Conservation (phyloP, 2,329 filamentous ascomycete species). For the Microdochium bolleyi region DNA sequence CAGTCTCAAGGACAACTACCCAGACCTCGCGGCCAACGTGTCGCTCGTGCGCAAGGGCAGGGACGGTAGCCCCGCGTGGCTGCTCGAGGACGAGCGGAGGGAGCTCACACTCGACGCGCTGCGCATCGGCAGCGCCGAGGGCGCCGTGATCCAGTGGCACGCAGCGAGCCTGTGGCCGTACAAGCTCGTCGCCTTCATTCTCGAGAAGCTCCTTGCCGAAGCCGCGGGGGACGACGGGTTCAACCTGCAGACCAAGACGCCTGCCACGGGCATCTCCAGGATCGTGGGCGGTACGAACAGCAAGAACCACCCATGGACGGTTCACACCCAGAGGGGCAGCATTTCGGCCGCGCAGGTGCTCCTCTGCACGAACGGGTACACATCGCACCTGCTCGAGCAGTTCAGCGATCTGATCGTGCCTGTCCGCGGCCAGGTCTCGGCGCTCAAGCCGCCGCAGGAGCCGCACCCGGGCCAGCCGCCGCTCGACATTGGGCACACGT, state of each 20-base stretch:
- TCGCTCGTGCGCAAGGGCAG: conserved; percentile 28
- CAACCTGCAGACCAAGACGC: conserved; percentile 70
- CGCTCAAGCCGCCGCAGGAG: conserved; percentile 48
- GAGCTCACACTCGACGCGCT: conserved; percentile 38
- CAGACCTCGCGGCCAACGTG: conserved; percentile 46
- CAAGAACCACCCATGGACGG: conserved; percentile 38
- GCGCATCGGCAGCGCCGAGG: conserved; percentile 47
- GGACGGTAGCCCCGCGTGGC: conserved; percentile 7
- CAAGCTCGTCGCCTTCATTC: conserved; percentile 67
- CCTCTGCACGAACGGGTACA: conserved; percentile 79
- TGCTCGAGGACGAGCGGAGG: conserved; percentile 13
- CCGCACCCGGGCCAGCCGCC: conserved; percentile 13
- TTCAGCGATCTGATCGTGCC: conserved; percentile 70
- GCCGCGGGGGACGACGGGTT: conserved; percentile 33
- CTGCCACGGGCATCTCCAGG: conserved; percentile 43
- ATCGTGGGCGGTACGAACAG: conserved; percentile 6
- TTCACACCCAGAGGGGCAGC: conserved; percentile 62
- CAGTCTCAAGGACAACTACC: conserved; percentile 39
- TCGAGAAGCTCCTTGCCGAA: conserved; percentile 46
- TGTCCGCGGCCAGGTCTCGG: conserved; percentile 64
- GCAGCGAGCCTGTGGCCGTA: conserved; percentile 76
- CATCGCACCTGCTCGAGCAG: conserved; percentile 62
- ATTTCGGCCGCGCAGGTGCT: conserved; percentile 58
- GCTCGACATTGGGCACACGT: conserved; percentile 44
- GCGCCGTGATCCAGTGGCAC: conserved; percentile 54